These are phyloP conservation scores for Sporisorium scitamineum DNA, from an alignment of 1,284 basidiomycete genomes.

Conservation along the genomic window DNA sequence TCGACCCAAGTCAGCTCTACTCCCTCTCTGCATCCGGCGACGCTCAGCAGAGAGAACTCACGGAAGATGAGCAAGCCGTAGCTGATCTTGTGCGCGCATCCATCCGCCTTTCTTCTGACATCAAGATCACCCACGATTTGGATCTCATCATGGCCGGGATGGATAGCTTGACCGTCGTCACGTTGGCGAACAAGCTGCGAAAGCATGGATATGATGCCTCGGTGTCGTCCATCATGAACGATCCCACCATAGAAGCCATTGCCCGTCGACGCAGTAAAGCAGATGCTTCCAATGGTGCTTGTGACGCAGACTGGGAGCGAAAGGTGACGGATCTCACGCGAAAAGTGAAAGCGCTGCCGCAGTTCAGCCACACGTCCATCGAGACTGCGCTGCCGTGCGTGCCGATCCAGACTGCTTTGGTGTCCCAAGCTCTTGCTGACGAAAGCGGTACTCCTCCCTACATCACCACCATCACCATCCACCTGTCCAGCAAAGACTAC, in stretches of 20 bases:
- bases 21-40: constrained; percentile 1
- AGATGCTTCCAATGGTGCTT: neutral
- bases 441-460: constrained; percentile 43
- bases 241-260: constrained; percentile 52
- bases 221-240: constrained; percentile 47
- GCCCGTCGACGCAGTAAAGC: constrained; percentile 12
- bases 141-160: constrained; percentile 60
- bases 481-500: constrained; percentile 6
- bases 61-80: constrained; percentile 28
- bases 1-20: constrained; percentile 16
- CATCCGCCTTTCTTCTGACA: constrained; percentile 19
- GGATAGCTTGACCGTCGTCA: constrained; percentile 62
- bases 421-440: constrained; percentile 46
- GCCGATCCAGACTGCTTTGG: constrained; percentile 59
- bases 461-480: constrained; percentile 50
- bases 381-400: constrained; percentile 49
- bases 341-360: constrained; percentile 15
- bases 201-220: constrained; percentile 34
- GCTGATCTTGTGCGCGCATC: constrained; percentile 31
- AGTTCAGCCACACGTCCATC: constrained; percentile 3
- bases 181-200: constrained; percentile 49
- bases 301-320: constrained; percentile 13
- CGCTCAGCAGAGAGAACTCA: constrained; percentile 19
- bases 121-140: constrained; percentile 18
- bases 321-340: constrained; percentile 18